Evolutionary conservation across 805 yeast genomes (phyloP).

Genomic region (Lipomyces spencermartinsiae): DNA sequence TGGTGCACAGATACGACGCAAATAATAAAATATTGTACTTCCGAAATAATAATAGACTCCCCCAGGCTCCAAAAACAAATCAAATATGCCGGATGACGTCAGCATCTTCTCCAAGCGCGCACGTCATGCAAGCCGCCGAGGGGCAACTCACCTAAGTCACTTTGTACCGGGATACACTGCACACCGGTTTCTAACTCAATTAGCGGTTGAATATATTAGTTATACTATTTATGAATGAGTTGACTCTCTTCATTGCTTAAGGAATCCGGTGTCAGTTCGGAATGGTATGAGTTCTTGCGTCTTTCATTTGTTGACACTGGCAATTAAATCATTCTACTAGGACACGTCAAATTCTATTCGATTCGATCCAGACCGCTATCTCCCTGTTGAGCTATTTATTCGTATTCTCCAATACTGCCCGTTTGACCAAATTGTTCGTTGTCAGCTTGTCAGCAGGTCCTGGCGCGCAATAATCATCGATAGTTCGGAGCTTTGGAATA

Average conservation of each 20-base stretch:
- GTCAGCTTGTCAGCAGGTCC: constrained; percentile 13
- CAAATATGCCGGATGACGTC: no score
- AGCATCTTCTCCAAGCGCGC: no score
- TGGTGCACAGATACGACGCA: no score
- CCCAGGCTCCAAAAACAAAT: no score
- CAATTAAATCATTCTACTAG: neutral
- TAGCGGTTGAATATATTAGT: no score
- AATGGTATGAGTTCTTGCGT: constrained; percentile 13
- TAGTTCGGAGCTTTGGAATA: constrained; percentile 18
- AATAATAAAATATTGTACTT: no score
- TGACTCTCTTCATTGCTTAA: neutral
- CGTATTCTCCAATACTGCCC: constrained; percentile 17
- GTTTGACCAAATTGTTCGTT: constrained; percentile 15
- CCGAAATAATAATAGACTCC: no score
- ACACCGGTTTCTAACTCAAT: neutral
- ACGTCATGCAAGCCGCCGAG: neutral
- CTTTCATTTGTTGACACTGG: neutral
- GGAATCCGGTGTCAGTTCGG: neutral
- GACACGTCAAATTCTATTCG: constrained; percentile 14
- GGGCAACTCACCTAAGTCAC: neutral
- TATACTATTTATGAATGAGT: neutral
- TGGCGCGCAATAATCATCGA: constrained; percentile 21
- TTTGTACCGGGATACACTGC: neutral
- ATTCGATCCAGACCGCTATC: constrained; percentile 6
- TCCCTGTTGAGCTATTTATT: constrained; percentile 18